Percentiles rank a stretch among this genome's conserved stretches.
Conservation (phyloP, 2,329 filamentous ascomycete genomes). For the Calonectria pteridis region DNA sequence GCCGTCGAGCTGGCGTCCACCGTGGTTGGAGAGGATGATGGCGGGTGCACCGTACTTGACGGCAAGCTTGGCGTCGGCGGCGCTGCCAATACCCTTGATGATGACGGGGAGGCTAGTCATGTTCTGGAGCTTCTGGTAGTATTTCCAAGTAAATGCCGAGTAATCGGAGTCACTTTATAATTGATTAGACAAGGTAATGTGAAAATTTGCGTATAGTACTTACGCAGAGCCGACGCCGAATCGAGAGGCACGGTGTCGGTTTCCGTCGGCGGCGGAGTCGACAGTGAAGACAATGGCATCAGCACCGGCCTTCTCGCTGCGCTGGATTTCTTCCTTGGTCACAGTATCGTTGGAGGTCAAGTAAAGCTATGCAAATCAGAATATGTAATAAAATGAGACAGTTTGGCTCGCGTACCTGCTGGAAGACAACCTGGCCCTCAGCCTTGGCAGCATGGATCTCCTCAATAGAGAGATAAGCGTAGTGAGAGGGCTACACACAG, state of each 20-base stretch:
- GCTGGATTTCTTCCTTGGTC: slow-evolving; percentile 47
- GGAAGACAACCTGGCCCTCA: slow-evolving; percentile 54
- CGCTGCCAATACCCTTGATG: slow-evolving; percentile 55
- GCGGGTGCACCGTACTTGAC: slow-evolving; percentile 48
- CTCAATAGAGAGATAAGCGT: slow-evolving; percentile 50
- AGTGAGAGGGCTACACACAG: slow-evolving; percentile 48
- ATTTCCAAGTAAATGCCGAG: slow-evolving; percentile 50
- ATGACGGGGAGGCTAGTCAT: slow-evolving; percentile 55
- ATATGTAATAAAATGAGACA: not conserved
- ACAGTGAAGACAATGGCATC: slow-evolving; percentile 55
- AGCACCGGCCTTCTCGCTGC: slow-evolving; percentile 49
- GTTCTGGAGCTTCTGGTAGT: slow-evolving; percentile 51
- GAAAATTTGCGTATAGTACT: slow-evolving; percentile 14
- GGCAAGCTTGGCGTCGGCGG: slow-evolving; percentile 52
- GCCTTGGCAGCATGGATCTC: slow-evolving; percentile 53
- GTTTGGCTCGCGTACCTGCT: slow-evolving; percentile 44
- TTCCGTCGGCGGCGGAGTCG: slow-evolving; percentile 54
- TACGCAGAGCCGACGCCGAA: slow-evolving; percentile 54
- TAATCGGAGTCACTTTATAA: slow-evolving; percentile 39
- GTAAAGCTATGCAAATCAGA: slow-evolving; percentile 37
- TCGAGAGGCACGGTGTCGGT: slow-evolving; percentile 56
- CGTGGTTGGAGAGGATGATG: slow-evolving; percentile 59
- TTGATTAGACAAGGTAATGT: slow-evolving; percentile 24
- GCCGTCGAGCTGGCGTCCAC: slow-evolving; percentile 57
- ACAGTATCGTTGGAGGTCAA: slow-evolving; percentile 49